Evolutionary conservation across 2,329 filamentous ascomycete genomes (phyloP), one percentile per base, ranked within the genome.

Genomic region (Clonostachys byssicola): DNA sequence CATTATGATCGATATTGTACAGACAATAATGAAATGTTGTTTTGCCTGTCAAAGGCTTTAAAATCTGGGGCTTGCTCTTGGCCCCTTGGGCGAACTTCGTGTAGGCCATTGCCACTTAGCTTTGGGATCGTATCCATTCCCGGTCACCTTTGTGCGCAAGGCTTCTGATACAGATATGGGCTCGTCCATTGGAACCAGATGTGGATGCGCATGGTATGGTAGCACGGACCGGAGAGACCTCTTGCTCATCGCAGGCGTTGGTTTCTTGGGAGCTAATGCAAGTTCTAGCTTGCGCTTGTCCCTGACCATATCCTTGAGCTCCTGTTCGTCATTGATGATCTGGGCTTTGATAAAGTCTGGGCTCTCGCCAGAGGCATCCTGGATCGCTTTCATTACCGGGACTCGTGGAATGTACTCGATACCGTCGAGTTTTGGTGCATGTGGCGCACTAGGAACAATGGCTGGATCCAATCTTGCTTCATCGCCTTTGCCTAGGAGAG

Each of bases 351-450:
- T 77, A 60, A 94, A 94, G 9, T 75, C 68, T 5, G 43, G 36
- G 23, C 40, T 47, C 6, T 38, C 30, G 16, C 83, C 58, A 34
- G 81, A 74, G 1, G 62, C 59, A 8, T 77, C 75, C 41, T 80
- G 73, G 2, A 96, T 74, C 2, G 76, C 65, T 47, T 88, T 77
- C 90, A 97, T 95, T 47, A 97, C 86, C 0, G 92, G 85, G 13
- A 76, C 72, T 16, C 92, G 84, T 0, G 85, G 80, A 0, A 66
- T 80, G 64, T 96, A 97, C 1, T 61, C 44, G 53, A 89, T 88
- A 17, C 67, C 61, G 5, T 88, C 74, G 0, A 86, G 72, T 1
- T 74, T 64, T 0, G 88, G 88, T 7, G 81, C 65, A 49, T 60
- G 51, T 13, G 56, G 58, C 1, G 69, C 63, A 13, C 79, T 71